Base-by-base conservation (phyloP, 2,329 filamentous ascomycete species). In the Cadophora gregata region DNA sequence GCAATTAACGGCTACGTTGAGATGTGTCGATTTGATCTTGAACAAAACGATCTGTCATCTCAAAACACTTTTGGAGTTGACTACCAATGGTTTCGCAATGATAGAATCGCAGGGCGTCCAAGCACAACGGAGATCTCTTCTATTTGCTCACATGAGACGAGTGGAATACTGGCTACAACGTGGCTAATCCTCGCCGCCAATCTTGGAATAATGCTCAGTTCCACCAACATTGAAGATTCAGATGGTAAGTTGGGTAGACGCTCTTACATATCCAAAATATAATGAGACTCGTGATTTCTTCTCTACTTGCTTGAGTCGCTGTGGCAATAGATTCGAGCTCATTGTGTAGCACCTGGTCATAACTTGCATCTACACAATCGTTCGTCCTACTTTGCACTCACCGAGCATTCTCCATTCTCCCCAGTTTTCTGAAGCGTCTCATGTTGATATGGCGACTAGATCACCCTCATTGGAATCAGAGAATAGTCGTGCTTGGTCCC, bases 121-220 rank as follows among this genome's bases (percentile, higher is more conserved):
- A 24, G 42, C 14, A 36, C 47, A 33, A 62, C 61, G n/a, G 27
- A 29, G 29, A 60, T 67, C 3, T 70, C 68, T 6, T 70, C 67
- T 53, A 21, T 70, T 14, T 62, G 38, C 33, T 45, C 51, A 29
- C 56, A 70, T 59, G 45, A 61, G 47, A 36, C 24, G 8, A 55
- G n/a, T n/a, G 25, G 19, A 9, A 21, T 16, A 21, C 24, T 69
- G 14, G 65, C 64, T 9, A 59, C 64, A 56, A 70, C 70, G 14
- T 72, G 66, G 67, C 53, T 72, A 21, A 55, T 68, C 14, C 60
- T 59, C 7, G 38, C 56, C 6, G 16, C 53, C 16, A 27, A 62
- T 6, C 19, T 59, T n/a, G 69, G 69, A 3, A 71, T 72, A 36
- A 61, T 62, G 21, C 53, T 72, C 36, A 50, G 19, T 24, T 14